Evolutionary conservation across 164 flowering plant genomes (phyloP).

Genomic region (Stephania japonica): DNA sequence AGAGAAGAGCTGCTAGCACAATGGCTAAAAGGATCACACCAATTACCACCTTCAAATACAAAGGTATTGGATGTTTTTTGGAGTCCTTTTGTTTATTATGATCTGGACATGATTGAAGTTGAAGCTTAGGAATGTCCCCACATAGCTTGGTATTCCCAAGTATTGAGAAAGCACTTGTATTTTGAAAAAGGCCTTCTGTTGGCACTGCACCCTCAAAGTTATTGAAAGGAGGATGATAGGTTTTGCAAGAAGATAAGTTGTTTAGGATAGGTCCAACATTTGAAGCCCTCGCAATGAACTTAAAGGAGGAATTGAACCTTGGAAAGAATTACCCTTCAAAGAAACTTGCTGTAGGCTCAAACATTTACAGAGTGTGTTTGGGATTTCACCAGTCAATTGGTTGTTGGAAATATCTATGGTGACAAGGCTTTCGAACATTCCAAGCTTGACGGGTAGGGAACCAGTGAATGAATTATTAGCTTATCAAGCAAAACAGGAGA

Average conservation of each 20-base stretch:
- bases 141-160: constrained; percentile 5
- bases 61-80: neutral
- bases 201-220: no score
- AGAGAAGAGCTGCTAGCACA: neutral
- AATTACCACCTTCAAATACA: neutral
- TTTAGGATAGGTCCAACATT: constrained; percentile 3
- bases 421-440: neutral
- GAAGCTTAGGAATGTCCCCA: constrained; percentile 6
- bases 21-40: neutral
- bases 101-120: neutral
- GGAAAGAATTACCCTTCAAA: neutral
- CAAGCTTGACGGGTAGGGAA: neutral
- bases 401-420: neutral
- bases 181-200: constrained; percentile 7
- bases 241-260: constrained; percentile 1
- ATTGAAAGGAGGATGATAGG: neutral
- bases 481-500: neutral
- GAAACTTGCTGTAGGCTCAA: neutral
- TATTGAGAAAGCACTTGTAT: constrained; percentile 8
- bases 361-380: neutral
- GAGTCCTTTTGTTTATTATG: no score
- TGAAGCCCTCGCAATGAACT: constrained; percentile 2
- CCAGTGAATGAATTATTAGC: neutral
- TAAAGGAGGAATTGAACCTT: constrained; percentile 5
- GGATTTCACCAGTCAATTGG: neutral